phyloP scores from a whole-genome alignment of 768 basidiomycete species.

The Panellus pusillus region DNA sequence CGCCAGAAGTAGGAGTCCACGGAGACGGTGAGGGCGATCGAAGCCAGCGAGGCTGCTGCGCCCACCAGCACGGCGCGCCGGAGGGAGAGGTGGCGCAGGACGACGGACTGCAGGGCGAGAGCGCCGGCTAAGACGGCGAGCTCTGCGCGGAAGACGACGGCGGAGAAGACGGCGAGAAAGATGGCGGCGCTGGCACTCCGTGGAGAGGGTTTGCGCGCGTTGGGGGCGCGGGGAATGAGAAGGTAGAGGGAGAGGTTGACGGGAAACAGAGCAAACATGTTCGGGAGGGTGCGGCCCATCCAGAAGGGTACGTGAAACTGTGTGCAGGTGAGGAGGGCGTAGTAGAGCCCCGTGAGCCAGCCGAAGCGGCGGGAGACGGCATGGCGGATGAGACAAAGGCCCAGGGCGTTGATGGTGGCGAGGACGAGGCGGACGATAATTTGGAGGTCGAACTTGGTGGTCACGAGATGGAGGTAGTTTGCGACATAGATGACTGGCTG shows the following conservation, averaged over 20 bases:
- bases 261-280: constrained; percentile 85
- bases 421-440: constrained; percentile 69
- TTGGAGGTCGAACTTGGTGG: constrained; percentile 69
- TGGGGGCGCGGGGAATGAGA: constrained; percentile 45
- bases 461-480: constrained; percentile 40
- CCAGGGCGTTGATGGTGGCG: constrained; percentile 60
- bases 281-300: constrained; percentile 91
- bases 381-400: constrained; percentile 63
- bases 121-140: constrained; percentile 65
- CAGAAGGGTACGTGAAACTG: constrained; percentile 95
- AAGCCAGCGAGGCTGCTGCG: constrained; percentile 44
- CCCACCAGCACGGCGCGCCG: constrained; percentile 48
- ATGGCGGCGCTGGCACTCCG: constrained; percentile 44
- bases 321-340: constrained; percentile 66
- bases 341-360: constrained; percentile 52
- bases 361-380: constrained; percentile 69
- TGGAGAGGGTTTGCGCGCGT: constrained; percentile 37
- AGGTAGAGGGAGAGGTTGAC: constrained; percentile 60
- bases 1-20: constrained; percentile 91
- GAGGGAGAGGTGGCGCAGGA: constrained; percentile 43
- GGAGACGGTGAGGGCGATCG: constrained; percentile 52
- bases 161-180: constrained; percentile 60
- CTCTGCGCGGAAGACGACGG: constrained; percentile 81
- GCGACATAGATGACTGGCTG: constrained; percentile 49
- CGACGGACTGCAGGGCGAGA: constrained; percentile 54